These are phyloP conservation scores for Petunia secreta DNA, from an alignment of 257 asterid species.

Conservation along the genomic window DNA sequence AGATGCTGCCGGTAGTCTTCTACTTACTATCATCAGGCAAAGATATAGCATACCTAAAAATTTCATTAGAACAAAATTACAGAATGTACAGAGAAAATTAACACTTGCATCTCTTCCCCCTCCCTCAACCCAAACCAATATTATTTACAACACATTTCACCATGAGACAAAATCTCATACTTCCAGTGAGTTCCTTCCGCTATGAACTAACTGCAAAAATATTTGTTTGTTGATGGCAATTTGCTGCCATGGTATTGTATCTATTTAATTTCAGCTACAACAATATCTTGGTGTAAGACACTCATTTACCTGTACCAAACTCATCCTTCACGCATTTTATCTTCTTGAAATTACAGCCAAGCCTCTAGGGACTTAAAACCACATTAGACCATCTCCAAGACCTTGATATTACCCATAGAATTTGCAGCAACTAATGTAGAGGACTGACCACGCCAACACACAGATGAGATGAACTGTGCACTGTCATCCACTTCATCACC, in stretches of 20 bases:
- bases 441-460: constrained; percentile 92
- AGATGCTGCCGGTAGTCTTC: not conserved
- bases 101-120: not conserved
- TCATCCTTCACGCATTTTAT: constrained; percentile 1
- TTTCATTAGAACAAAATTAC: constrained; percentile 6
- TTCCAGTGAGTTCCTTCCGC: constrained; percentile 31
- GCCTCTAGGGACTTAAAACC: not conserved
- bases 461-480: constrained; percentile 88
- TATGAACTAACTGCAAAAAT: constrained; percentile 33
- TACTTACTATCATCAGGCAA: not conserved
- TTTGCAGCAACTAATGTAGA: constrained; percentile 91
- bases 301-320: not conserved
- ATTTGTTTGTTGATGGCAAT: constrained; percentile 26
- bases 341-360: not conserved
- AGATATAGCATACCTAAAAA: not conserved
- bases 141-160: constrained; percentile 33
- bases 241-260: not conserved
- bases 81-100: constrained; percentile 35
- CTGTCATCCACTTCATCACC: constrained; percentile 78
- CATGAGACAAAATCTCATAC: constrained; percentile 22
- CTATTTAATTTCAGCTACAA: constrained; percentile 2
- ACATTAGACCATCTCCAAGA: constrained; percentile 82
- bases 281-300: not conserved
- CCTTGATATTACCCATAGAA: constrained; percentile 89
- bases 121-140: constrained; percentile 21